Percentiles rank a stretch among this genome's conserved stretches.
Evolutionary conservation across 2,329 filamentous ascomycete species (phyloP).

Genomic region (Aspergillus ruber): DNA sequence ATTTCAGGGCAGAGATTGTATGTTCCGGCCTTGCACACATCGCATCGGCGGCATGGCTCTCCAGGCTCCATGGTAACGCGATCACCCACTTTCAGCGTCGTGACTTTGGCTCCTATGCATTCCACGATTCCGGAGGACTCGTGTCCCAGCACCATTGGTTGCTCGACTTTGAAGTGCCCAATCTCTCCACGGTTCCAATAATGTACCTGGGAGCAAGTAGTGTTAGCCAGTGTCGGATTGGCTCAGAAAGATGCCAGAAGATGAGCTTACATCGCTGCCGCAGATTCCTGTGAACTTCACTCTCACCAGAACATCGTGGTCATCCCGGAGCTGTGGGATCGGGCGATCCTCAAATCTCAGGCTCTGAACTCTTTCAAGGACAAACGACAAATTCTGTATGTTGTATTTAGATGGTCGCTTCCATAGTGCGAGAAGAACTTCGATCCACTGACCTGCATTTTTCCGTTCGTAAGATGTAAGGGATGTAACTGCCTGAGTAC

Average conservation of each 20-base stretch:
- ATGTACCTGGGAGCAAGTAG: constrained; percentile 24
- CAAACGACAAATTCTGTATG: constrained; percentile 68
- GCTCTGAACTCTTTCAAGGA: constrained; percentile 67
- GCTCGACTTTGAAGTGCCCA: constrained; percentile 33
- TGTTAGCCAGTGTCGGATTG: neutral
- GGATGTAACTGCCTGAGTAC: too few relatives aligned
- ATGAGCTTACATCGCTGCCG: constrained; percentile 62
- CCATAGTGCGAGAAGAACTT: too few relatives aligned
- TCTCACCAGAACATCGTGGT: constrained; percentile 68
- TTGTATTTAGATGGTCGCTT: neutral
- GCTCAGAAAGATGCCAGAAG: neutral
- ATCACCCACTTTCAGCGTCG: constrained; percentile 57
- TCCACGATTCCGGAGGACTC: constrained; percentile 61
- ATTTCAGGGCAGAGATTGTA: constrained; percentile 88
- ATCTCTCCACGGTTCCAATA: constrained; percentile 41
- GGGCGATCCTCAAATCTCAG: constrained; percentile 69
- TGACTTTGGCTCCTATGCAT: constrained; percentile 53
- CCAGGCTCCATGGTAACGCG: constrained; percentile 73
- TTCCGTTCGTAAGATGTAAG: too few relatives aligned
- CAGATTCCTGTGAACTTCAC: constrained; percentile 79
- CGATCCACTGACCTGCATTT: too few relatives aligned
- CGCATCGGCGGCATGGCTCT: constrained; percentile 64
- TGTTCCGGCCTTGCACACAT: constrained; percentile 66
- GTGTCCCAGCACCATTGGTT: constrained; percentile 53
- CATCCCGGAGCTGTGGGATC: constrained; percentile 56